A percentile compares a stretch with the other conserved stretches of the same genome.
These are phyloP conservation scores for Zasmidium cellare DNA, from an alignment of 2,329 filamentous ascomycete genomes.

Conservation along the genomic window DNA sequence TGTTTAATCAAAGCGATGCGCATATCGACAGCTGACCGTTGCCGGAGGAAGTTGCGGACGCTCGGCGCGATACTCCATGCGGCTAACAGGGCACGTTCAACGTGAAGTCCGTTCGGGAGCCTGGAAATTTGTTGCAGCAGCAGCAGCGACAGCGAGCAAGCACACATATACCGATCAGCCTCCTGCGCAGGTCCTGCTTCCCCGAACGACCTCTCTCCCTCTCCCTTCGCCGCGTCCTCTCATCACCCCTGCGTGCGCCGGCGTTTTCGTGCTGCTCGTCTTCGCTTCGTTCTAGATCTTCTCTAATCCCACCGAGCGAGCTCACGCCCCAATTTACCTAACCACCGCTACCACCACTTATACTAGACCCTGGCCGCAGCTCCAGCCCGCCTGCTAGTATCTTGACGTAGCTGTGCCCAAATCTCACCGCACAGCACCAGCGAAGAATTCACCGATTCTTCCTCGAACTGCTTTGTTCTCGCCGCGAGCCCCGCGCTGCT, in stretches of 20 bases:
- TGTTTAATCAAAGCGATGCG: background rate
- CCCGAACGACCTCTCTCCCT: background rate
- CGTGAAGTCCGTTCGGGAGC: constrained; percentile 20
- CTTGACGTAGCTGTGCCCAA: background rate
- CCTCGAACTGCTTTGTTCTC: no score
- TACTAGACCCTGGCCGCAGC: background rate
- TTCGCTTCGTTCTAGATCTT: background rate
- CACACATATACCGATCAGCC: constrained; percentile 1
- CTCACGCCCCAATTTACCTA: no score
- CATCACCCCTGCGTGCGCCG: background rate
- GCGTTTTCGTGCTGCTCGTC: background rate
- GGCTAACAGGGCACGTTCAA: constrained; percentile 19
- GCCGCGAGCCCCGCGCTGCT: no score
- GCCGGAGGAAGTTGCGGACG: constrained; percentile 13
- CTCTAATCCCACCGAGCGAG: background rate
- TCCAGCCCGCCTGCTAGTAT: background rate
- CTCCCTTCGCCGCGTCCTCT: background rate
- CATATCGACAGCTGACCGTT: constrained; percentile 9
- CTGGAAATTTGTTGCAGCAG: constrained; percentile 11
- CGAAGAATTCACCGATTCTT: background rate
- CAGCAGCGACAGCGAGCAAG: background rate
- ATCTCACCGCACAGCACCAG: background rate
- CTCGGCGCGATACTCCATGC: constrained; percentile 11
- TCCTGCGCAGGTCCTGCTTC: background rate
- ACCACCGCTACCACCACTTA: background rate